Evolutionary conservation across 202 grass and related monocot species (phyloP).

Genomic region (Saccharum hybrid): DNA sequence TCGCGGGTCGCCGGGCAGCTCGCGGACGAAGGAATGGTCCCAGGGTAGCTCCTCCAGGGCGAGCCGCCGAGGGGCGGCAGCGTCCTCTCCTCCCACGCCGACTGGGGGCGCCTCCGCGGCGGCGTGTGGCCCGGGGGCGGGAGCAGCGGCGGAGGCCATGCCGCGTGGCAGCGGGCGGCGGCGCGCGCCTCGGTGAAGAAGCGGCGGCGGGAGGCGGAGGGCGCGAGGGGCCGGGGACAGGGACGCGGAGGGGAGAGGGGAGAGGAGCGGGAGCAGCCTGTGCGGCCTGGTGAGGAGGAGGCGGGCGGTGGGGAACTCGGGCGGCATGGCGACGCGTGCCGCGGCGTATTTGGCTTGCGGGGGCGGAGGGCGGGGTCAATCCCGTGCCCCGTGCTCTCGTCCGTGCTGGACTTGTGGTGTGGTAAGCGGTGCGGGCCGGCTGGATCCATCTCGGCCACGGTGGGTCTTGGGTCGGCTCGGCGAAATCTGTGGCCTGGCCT

Average conservation of each 20-base stretch:
- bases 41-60: conserved; percentile 79
- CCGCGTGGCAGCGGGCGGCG: background rate
- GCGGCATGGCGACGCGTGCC: conserved; percentile 53
- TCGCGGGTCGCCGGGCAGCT: conserved; percentile 77
- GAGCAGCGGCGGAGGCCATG: conserved; percentile 37
- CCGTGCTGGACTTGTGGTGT: background rate
- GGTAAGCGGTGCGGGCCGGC: background rate
- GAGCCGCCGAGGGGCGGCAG: conserved; percentile 19
- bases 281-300: conserved; percentile 31
- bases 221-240: background rate
- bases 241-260: background rate
- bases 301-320: conserved; percentile 43
- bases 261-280: background rate
- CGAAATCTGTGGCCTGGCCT: background rate
- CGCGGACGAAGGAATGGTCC: conserved; percentile 84
- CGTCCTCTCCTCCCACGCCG: background rate
- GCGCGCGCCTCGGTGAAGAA: conserved; percentile 6
- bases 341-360: conserved; percentile 31
- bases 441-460: background rate
- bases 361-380: conserved; percentile 12
- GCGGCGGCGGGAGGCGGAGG: background rate
- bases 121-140: background rate
- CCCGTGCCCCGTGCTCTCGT: background rate
- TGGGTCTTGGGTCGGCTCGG: background rate
- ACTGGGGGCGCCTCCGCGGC: conserved; percentile 14